Conservation (phyloP, 129 eudicot genomes). For the Escallonia herrerae region DNA sequence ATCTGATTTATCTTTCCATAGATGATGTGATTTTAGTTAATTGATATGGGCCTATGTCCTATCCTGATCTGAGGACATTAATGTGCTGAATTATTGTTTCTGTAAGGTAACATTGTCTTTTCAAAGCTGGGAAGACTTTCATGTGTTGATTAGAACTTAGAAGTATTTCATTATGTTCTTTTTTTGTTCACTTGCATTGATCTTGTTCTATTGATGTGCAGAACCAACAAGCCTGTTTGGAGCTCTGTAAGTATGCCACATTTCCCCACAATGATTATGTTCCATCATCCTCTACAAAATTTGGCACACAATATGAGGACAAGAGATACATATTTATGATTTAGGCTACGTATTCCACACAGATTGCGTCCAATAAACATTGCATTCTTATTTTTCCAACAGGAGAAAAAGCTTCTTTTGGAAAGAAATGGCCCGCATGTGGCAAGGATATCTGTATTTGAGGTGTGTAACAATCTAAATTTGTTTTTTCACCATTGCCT, state of each 20-base stretch:
- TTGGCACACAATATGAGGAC: not conserved
- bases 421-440: conserved; percentile 87
- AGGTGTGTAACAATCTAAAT: conserved; percentile 44
- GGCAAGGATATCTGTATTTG: conserved; percentile 78
- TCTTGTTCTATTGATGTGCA: conserved; percentile 33
- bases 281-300: not conserved
- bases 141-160: not conserved
- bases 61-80: not conserved
- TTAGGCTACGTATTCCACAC: not conserved
- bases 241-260: conserved; percentile 64
- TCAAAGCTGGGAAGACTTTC: too few species aligned
- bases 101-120: too few species aligned
- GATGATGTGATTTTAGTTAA: not conserved
- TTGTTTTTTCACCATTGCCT: not conserved
- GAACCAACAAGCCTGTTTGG: conserved; percentile 80
- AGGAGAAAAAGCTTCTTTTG: conserved; percentile 85
- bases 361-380: not conserved
- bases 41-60: not conserved
- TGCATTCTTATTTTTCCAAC: conserved; percentile 13
- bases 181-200: not conserved
- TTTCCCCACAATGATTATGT: not conserved
- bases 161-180: not conserved
- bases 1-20: not conserved
- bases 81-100: not conserved
- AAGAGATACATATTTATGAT: not conserved